Conservation (phyloP, 768 basidiomycete species). For the Ramaria sp. region DNA sequence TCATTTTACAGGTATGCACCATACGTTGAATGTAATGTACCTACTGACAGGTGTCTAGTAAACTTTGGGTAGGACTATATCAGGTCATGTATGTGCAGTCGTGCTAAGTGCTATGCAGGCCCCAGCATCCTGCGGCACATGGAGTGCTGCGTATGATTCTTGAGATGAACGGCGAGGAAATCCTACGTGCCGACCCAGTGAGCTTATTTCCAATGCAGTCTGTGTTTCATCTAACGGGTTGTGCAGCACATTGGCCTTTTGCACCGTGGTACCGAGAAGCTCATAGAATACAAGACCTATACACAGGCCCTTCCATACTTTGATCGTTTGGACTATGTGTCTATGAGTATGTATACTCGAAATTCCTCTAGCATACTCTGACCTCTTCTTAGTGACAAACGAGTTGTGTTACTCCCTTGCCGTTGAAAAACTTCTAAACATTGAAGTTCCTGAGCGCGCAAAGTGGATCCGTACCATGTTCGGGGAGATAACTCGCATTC, state of each 20-base stretch:
- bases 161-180: conserved; percentile 95
- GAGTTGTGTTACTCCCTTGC: conserved; percentile 95
- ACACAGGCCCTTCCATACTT: conserved; percentile 97
- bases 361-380: not conserved
- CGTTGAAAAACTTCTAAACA: conserved; percentile 95
- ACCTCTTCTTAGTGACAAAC: conserved; percentile 76
- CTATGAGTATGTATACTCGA: conserved; percentile 79
- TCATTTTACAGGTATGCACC: conserved; percentile 79
- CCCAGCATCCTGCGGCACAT: conserved; percentile 98
- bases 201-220: conserved; percentile 18
- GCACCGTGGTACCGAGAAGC: conserved; percentile 95
- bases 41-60: conserved; percentile 34
- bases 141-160: conserved; percentile 96
- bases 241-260: conserved; percentile 84
- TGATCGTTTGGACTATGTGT: conserved; percentile 97
- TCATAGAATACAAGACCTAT: conserved; percentile 98
- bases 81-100: not conserved
- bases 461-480: conserved; percentile 98
- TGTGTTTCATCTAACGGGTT: conserved; percentile 5
- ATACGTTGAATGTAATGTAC: conserved; percentile 16
- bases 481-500: conserved; percentile 90
- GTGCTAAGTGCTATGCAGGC: conserved; percentile 31
- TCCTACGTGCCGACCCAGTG: conserved; percentile 77
- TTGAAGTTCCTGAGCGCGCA: conserved; percentile 92
- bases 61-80: conserved; percentile 68